phyloP scores from a whole-genome alignment of 1,139 yeast species.

The Kurtzmaniella quercitrusa region DNA sequence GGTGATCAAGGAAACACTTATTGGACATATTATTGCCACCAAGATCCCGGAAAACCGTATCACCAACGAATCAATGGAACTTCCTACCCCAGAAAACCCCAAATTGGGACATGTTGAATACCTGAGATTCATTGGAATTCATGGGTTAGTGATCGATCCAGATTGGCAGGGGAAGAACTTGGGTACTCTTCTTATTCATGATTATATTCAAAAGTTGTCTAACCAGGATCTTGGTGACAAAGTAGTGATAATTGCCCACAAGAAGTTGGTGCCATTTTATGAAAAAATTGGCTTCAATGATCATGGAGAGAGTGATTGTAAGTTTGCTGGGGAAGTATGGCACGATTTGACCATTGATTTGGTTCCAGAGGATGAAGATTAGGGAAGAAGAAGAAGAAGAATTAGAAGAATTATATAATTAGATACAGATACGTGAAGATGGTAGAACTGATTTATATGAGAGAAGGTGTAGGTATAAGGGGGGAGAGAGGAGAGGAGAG shows the following conservation, averaged over 20 bases:
- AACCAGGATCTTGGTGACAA: slow-evolving; percentile 84
- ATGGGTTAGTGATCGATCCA: slow-evolving; percentile 75
- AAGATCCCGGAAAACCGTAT: slow-evolving; percentile 53
- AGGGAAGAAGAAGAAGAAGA: too few relatives aligned
- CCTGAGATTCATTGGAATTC: slow-evolving; percentile 75
- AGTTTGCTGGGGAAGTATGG: slow-evolving; percentile 63
- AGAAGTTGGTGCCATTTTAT: slow-evolving; percentile 68
- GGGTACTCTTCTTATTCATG: slow-evolving; percentile 80
- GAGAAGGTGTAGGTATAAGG: too few relatives aligned
- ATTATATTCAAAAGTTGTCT: slow-evolving; percentile 83
- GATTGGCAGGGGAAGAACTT: slow-evolving; percentile 77
- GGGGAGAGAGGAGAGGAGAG: too few relatives aligned
- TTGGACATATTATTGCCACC: slow-evolving; percentile 85
- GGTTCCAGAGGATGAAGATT: slow-evolving; percentile 52
- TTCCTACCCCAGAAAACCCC: slow-evolving; percentile 38
- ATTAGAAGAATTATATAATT: too few relatives aligned
- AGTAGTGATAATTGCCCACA: slow-evolving; percentile 71
- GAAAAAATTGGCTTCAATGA: slow-evolving; percentile 72
- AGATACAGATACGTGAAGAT: too few relatives aligned
- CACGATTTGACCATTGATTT: slow-evolving; percentile 60
- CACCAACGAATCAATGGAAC: slow-evolving; percentile 63
- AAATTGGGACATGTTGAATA: slow-evolving; percentile 72
- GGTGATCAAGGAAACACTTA: slow-evolving; percentile 58
- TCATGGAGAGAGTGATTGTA: slow-evolving; percentile 57
- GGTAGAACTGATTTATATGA: too few relatives aligned